Base-by-base conservation (phyloP, 805 yeast genomes). In the Debaryomyces prosopidis region DNA sequence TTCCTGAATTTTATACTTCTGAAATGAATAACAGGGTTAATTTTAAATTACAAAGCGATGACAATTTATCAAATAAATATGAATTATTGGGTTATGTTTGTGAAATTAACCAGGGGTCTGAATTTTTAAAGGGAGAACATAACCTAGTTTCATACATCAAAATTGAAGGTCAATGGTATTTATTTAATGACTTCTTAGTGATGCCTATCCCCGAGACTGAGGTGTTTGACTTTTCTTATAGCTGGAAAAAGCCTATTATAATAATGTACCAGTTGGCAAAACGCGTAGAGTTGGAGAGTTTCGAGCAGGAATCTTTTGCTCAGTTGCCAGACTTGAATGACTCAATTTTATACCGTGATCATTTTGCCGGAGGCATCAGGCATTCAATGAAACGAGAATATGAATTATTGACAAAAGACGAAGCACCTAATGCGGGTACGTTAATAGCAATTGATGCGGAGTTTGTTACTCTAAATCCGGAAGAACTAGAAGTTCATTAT, bases 361-460 rank as follows among this genome's bases (percentile, higher is more conserved):
- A 79, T 59, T 85, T 89, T 63, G 84, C 89, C 0, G 79, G 80
- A 12, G 84, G 85, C 0, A 79, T 81, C 5, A 71, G 90, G 48
- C 81, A 80, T 42, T 77, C 75, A 0, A 73, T 76, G 45, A 74
- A 71, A 37, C 71, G 77, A 42, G 92, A 89, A 50, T 88, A 87
- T 59, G 77, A 81, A 53, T 68, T 87, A n/a, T 66, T 89, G 46
- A 81, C 89, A 0, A 67, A 68, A 28, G 74, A 76, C 39, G 91
- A 87, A 54, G 87, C 89, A 0, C 97, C 97, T 0, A 58, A 59
- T 16, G 76, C 83, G 0, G 96, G 96, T 0, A 73, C 88, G 1
- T 62, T 90, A 33, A 84, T 92, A 15, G 99, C 98, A 0, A 85
- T 94, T 46, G 99, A 94, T 71, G 97, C 99, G 0, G 99, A 94